A percentile compares a stretch with the other conserved stretches of the same genome.
These are phyloP conservation scores for Annulohypoxylon moriforme DNA, from an alignment of 495 filamentous ascomycete genomes.

Conservation along the genomic window DNA sequence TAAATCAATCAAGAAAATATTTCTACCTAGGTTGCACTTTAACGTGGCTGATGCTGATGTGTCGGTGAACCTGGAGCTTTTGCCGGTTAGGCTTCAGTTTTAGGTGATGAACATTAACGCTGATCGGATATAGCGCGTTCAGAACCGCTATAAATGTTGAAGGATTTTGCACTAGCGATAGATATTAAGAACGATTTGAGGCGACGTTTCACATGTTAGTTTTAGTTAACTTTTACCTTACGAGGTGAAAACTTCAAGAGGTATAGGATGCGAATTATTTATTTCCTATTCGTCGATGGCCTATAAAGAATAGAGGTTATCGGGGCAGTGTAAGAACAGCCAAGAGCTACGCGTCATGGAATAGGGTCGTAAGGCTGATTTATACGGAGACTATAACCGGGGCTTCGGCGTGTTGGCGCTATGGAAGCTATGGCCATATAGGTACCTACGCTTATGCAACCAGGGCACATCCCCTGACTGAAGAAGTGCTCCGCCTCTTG, in stretches of 20 bases:
- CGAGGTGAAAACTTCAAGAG: not conserved
- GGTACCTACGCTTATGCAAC: conserved; percentile 16
- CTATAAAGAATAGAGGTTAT: not conserved
- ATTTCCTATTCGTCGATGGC: not conserved
- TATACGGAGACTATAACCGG: not conserved
- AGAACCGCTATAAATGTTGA: not conserved
- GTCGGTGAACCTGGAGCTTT: not conserved
- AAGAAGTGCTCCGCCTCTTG: conserved; percentile 20
- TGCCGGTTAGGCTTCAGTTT: not conserved
- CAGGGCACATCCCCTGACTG: not conserved
- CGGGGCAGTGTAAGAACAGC: conserved; percentile 1
- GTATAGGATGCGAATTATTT: not conserved
- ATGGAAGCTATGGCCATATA: not conserved
- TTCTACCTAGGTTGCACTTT: not conserved
- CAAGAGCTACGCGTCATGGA: conserved; percentile 1
- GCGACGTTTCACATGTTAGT: not conserved
- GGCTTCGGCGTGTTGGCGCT: conserved; percentile 1
- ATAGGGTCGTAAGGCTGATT: conserved; percentile 10
- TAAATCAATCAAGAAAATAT: not conserved
- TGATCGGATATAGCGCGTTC: not conserved
- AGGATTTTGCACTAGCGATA: not conserved
- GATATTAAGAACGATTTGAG: not conserved
- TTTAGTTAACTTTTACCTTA: not conserved
- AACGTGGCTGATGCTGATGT: not conserved
- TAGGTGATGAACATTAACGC: not conserved